Percentiles rank a stretch among this genome's conserved stretches.
Conservation (phyloP, 805 yeast genomes). For the Candida orba region DNA sequence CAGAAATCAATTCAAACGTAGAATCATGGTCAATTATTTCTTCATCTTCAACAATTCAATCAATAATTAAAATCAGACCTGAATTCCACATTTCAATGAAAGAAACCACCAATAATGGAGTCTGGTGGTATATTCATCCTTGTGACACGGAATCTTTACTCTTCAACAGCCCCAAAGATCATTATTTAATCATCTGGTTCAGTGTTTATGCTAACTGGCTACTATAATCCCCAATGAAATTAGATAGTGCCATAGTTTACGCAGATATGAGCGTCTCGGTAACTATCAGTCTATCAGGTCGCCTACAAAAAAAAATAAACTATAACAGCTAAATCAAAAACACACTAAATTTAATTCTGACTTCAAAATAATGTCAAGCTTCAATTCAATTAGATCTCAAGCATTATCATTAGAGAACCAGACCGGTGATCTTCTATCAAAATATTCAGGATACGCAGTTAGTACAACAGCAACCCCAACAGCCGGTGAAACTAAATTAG, state of each 20-base stretch:
- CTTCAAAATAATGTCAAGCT: conserved; percentile 32
- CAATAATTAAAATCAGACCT: not conserved
- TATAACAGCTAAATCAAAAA: too few relatives aligned
- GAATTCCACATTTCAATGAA: conserved; percentile 7
- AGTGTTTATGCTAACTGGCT: conserved; percentile 18
- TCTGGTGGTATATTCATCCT: conserved; percentile 32
- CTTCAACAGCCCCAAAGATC: conserved; percentile 13
- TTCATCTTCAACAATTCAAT: not conserved
- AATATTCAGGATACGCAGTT: conserved; percentile 48
- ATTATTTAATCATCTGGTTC: conserved; percentile 24
- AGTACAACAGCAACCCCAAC: conserved; percentile 41
- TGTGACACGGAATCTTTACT: conserved; percentile 30
- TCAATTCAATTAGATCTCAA: conserved; percentile 62
- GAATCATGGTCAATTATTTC: not conserved
- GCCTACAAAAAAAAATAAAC: not conserved
- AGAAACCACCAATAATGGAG: conserved; percentile 1
- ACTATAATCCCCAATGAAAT: too few relatives aligned
- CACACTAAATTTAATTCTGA: not conserved
- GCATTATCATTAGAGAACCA: conserved; percentile 66
- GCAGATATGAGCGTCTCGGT: not conserved
- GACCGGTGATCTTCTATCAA: conserved; percentile 45
- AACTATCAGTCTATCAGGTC: too few relatives aligned
- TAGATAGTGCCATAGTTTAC: not conserved
- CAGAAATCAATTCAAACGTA: not conserved
- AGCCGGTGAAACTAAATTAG: conserved; percentile 39